These are phyloP conservation scores for Cubamyces lactineus DNA, from an alignment of 768 basidiomycete species.

Conservation along the genomic window DNA sequence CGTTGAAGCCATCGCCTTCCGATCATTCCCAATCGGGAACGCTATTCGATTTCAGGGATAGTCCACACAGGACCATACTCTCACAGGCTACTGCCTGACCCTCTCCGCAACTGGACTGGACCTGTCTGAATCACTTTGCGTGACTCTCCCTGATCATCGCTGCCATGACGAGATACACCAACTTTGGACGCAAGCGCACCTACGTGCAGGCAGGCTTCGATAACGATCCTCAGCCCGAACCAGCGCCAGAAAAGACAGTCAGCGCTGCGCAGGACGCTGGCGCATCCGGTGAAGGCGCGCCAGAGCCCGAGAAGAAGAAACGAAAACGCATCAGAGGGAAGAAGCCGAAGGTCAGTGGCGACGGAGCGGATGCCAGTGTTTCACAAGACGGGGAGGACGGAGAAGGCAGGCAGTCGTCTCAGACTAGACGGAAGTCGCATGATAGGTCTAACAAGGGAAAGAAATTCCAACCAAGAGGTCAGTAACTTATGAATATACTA, in stretches of 20 bases:
- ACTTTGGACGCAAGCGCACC: conserved; percentile 73
- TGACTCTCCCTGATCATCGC: neutral
- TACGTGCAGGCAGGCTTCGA: conserved; percentile 67
- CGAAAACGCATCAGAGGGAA: conserved; percentile 57
- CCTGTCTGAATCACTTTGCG: too few species aligned
- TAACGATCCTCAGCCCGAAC: conserved; percentile 25
- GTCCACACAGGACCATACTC: too few species aligned
- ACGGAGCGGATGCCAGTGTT: conserved; percentile 1
- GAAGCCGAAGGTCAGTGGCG: conserved; percentile 27
- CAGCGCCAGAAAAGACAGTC: conserved; percentile 20
- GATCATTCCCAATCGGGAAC: conserved; percentile 14
- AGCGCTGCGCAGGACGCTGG: conserved; percentile 6
- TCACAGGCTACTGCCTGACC: too few species aligned
- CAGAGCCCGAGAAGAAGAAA: conserved; percentile 55
- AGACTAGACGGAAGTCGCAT: conserved; percentile 18
- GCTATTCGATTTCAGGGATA: neutral
- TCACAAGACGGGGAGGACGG: conserved; percentile 22
- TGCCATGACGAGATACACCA: conserved; percentile 74
- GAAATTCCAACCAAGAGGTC: conserved; percentile 33
- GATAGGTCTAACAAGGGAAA: conserved; percentile 37
- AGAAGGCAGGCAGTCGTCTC: conserved; percentile 26
- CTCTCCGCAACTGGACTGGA: too few species aligned
- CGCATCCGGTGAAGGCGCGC: conserved; percentile 17
- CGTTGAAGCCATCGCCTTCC: conserved; percentile 16
- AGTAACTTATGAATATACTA: conserved; percentile 22